These are phyloP conservation scores for Isatis tinctoria DNA, from an alignment of 345 rosid genomes.

Conservation along the genomic window DNA sequence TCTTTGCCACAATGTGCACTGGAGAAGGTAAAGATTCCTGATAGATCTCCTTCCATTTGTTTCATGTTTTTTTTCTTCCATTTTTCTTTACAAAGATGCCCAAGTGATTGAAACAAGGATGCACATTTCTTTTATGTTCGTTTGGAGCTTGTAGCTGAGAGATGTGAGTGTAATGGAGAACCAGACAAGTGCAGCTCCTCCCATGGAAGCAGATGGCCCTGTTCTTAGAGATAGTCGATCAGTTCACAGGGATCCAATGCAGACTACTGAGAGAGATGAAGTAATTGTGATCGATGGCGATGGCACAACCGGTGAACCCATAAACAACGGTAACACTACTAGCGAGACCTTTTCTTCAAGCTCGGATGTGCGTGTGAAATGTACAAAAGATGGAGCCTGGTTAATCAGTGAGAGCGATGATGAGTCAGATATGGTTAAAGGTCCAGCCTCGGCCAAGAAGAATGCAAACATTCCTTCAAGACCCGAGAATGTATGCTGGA, in stretches of 20 bases:
- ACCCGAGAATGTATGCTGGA: conserved; percentile 12
- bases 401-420: conserved; percentile 17
- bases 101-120: background rate
- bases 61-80: background rate
- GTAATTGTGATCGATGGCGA: conserved; percentile 10
- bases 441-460: background rate
- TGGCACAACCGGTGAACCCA: background rate
- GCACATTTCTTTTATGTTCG: background rate
- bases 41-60: background rate
- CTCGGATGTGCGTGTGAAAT: conserved; percentile 8
- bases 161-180: conserved; percentile 7
- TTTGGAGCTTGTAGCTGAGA: conserved; percentile 16
- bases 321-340: background rate
- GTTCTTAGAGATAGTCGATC: conserved; percentile 8
- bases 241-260: background rate
- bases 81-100: background rate
- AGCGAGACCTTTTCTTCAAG: conserved; percentile 3
- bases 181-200: conserved; percentile 1
- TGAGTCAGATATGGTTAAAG: conserved; percentile 9
- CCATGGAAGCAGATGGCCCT: background rate
- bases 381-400: conserved; percentile 28
- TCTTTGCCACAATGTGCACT: conserved; percentile 23
- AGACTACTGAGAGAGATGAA: background rate
- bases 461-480: background rate
- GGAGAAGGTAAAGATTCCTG: conserved; percentile 12